Conservation (phyloP, 179 eudicot species). For the Gypsophila paniculata region DNA sequence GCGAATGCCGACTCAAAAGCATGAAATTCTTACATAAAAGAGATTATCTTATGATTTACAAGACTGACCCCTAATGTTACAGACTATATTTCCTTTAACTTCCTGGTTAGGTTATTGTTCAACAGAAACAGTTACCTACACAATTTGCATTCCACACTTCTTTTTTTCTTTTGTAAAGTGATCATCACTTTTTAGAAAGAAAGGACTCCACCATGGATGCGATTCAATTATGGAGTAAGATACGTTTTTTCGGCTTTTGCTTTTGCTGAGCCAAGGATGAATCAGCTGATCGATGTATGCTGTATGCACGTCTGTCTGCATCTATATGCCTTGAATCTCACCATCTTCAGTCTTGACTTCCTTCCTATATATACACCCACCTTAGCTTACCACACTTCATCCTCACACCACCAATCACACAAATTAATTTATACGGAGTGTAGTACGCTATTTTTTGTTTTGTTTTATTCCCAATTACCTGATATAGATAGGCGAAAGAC, state of each 20-base stretch:
- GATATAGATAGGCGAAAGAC: neutral
- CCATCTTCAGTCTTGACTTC: no score
- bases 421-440: neutral
- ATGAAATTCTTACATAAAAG: no score
- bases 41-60: no score
- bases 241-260: conserved; percentile 2
- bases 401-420: neutral
- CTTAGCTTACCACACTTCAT: neutral
- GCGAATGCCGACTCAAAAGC: no score
- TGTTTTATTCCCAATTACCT: no score
- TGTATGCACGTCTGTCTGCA: no score
- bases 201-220: conserved; percentile 13
- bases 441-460: neutral
- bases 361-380: conserved; percentile 18
- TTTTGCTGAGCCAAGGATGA: conserved; percentile 8
- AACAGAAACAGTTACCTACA: neutral
- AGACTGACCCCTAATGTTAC: no score
- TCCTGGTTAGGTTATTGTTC: neutral
- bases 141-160: neutral
- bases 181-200: neutral
- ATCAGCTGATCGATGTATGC: conserved; percentile 14
- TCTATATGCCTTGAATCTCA: conserved; percentile 10
- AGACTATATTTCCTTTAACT: neutral
- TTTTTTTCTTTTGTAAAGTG: no score
- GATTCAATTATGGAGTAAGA: no score